These are phyloP conservation scores for Paecilomyces dactylethromorphus DNA, from an alignment of 2,329 filamentous ascomycete genomes.

Conservation along the genomic window DNA sequence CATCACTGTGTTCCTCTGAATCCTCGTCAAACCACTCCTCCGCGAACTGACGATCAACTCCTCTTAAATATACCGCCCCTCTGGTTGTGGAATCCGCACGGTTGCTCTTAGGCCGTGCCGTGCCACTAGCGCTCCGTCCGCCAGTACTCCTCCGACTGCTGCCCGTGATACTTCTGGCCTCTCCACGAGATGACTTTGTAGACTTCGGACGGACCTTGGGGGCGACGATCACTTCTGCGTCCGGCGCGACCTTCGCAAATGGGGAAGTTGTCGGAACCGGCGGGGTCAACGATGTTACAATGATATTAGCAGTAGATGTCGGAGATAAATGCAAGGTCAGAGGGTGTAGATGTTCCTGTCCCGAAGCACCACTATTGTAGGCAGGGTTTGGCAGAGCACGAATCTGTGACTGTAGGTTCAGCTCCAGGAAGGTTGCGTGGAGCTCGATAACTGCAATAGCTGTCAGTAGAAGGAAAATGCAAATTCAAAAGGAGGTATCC, in stretches of 20 bases:
- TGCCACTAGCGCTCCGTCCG: slow-evolving; percentile 67
- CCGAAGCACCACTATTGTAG: slow-evolving; percentile 46
- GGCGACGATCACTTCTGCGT: slow-evolving; percentile 95
- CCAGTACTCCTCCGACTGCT: slow-evolving; percentile 67
- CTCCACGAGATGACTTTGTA: slow-evolving; percentile 56
- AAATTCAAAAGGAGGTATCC: slow-evolving; percentile 13
- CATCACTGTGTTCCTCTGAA: slow-evolving; percentile 45
- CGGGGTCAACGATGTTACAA: slow-evolving; percentile 76
- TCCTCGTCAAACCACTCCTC: slow-evolving; percentile 74
- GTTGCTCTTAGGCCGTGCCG: slow-evolving; percentile 52
- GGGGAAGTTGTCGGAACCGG: slow-evolving; percentile 59
- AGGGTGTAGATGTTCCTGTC: slow-evolving; percentile 60
- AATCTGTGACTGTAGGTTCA: slow-evolving; percentile 89
- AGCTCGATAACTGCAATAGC: slow-evolving; percentile 68
- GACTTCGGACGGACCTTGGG: slow-evolving; percentile 77
- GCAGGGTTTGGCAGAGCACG: slow-evolving; percentile 84
- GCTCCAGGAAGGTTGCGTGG: slow-evolving; percentile 88
- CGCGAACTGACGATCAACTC: slow-evolving; percentile 64
- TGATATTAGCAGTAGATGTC: slow-evolving; percentile 89
- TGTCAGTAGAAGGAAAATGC: neutral
- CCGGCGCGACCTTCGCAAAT: slow-evolving; percentile 87
- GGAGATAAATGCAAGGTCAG: slow-evolving; percentile 89
- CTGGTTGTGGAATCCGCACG: slow-evolving; percentile 56
- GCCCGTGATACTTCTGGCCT: slow-evolving; percentile 73
- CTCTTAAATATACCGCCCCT: slow-evolving; percentile 64